A percentile compares a stretch with the other conserved stretches of the same genome.
These are phyloP conservation scores for Drechslerella stenobrocha DNA, from an alignment of 2,329 filamentous ascomycete species.

Conservation along the genomic window DNA sequence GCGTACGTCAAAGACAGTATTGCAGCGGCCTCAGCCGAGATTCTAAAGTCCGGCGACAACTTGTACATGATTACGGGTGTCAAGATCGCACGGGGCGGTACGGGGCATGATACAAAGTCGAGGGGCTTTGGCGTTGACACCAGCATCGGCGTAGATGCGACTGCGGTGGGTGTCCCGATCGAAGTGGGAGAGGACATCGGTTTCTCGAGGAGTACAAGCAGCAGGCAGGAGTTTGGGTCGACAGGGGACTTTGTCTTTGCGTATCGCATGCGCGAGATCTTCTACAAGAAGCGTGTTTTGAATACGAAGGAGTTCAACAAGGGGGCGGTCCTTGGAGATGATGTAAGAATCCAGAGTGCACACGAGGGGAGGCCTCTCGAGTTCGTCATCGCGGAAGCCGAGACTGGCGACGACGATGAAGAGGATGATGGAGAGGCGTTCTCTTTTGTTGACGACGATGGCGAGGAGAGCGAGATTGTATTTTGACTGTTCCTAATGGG, in stretches of 20 bases:
- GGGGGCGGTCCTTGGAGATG: slow-evolving; percentile 5
- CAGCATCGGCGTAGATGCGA: neutral
- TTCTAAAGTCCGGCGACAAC: neutral
- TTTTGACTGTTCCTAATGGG: too few species aligned
- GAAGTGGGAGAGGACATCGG: neutral
- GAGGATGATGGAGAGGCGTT: neutral
- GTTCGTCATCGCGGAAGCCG: slow-evolving; percentile 2
- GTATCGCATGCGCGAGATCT: slow-evolving; percentile 8
- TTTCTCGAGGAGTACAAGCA: neutral
- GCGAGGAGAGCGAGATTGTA: slow-evolving; percentile 1
- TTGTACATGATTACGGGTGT: slow-evolving; percentile 15
- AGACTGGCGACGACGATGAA: slow-evolving; percentile 1
- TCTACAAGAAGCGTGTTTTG: slow-evolving; percentile 5
- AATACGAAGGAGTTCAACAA: slow-evolving; percentile 14
- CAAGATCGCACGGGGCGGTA: slow-evolving; percentile 10
- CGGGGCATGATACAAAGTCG: neutral
- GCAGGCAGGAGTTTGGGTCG: slow-evolving; percentile 3
- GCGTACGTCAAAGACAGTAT: slow-evolving; percentile 5
- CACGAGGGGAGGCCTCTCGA: neutral
- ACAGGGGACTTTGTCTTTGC: slow-evolving; percentile 7
- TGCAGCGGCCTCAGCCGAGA: neutral
- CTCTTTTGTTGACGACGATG: neutral
- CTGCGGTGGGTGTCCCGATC: neutral
- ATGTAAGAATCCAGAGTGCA: neutral
- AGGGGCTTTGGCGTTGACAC: neutral